Conservation (phyloP, 2,329 filamentous ascomycete species). For the Aspergillus alliaceus region DNA sequence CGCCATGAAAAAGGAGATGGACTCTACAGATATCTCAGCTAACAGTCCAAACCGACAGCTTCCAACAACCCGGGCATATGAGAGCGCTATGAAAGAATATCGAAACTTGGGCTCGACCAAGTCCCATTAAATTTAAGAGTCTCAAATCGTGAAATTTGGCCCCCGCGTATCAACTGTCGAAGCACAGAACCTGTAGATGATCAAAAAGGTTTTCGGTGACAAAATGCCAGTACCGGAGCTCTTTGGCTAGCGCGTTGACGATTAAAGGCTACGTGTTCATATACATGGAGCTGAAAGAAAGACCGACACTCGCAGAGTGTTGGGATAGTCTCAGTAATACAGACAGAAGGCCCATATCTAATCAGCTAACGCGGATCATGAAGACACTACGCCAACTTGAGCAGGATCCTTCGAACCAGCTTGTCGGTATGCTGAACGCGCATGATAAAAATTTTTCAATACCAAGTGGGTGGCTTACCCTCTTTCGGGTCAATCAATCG, state of each 20-base stretch:
- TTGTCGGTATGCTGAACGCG: no score
- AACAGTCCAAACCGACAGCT: conserved; percentile 1
- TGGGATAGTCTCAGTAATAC: conserved; percentile 20
- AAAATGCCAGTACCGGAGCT: conserved; percentile 38
- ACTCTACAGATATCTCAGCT: conserved; percentile 27
- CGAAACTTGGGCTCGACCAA: conserved; percentile 1
- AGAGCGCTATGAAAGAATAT: background rate
- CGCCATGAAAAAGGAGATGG: conserved; percentile 17
- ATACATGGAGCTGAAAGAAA: conserved; percentile 34
- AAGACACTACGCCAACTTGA: conserved; percentile 17
- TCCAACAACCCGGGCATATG: background rate
- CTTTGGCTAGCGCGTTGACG: conserved; percentile 34
- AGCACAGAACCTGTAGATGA: conserved; percentile 25
- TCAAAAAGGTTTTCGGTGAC: conserved; percentile 17
- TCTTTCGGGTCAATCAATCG: conserved; percentile 3
- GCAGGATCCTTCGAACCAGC: conserved; percentile 16
- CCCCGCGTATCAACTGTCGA: conserved; percentile 19
- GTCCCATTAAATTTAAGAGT: conserved; percentile 17
- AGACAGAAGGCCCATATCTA: conserved; percentile 16
- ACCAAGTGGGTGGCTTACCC: background rate
- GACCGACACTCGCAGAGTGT: conserved; percentile 24
- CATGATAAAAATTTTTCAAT: background rate
- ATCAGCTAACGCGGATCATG: conserved; percentile 19
- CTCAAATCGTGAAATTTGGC: conserved; percentile 27
- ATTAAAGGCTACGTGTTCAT: conserved; percentile 25